A percentile compares a stretch with the other conserved stretches of the same genome.
phyloP scores from a whole-genome alignment of 345 rosid genomes.

The Mallotus nudiflorus region DNA sequence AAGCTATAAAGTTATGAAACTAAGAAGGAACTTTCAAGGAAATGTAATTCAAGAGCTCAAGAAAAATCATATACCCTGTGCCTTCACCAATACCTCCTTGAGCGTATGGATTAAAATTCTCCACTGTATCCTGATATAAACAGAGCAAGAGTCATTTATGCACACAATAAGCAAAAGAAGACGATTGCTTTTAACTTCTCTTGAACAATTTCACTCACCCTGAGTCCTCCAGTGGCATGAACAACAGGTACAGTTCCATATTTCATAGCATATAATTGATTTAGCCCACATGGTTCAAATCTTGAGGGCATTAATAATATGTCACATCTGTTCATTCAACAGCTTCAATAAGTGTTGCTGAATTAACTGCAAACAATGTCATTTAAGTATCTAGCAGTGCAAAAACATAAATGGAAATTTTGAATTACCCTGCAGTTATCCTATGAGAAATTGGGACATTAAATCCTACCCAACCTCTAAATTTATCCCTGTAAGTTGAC shows the following conservation, averaged over 20 bases:
- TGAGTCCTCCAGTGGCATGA: conserved; percentile 91
- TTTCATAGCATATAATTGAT: conserved; percentile 96
- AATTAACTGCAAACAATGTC: not conserved
- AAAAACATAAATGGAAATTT: conserved; percentile 4
- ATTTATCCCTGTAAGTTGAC: conserved; percentile 63
- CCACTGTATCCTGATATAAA: conserved; percentile 74
- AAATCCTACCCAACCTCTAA: conserved; percentile 98
- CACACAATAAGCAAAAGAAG: not conserved
- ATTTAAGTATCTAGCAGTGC: not conserved
- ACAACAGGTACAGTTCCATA: conserved; percentile 94
- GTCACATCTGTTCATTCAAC: conserved; percentile 70
- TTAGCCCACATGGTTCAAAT: conserved; percentile 94
- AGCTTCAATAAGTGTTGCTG: conserved; percentile 8
- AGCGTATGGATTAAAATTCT: conserved; percentile 75
- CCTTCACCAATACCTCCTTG: conserved; percentile 67
- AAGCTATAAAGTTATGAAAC: not conserved
- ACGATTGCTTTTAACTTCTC: not conserved
- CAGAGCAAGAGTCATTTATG: not conserved
- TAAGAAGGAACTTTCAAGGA: not conserved
- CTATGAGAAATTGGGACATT: conserved; percentile 87
- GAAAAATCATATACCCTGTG: conserved; percentile 64
- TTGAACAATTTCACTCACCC: conserved; percentile 50
- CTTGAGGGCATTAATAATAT: conserved; percentile 97
- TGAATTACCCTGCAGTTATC: conserved; percentile 88
- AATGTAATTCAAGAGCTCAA: conserved; percentile 6